Conservation (phyloP, 1,139 yeast genomes). For the Geotrichum phurueaensis region DNA sequence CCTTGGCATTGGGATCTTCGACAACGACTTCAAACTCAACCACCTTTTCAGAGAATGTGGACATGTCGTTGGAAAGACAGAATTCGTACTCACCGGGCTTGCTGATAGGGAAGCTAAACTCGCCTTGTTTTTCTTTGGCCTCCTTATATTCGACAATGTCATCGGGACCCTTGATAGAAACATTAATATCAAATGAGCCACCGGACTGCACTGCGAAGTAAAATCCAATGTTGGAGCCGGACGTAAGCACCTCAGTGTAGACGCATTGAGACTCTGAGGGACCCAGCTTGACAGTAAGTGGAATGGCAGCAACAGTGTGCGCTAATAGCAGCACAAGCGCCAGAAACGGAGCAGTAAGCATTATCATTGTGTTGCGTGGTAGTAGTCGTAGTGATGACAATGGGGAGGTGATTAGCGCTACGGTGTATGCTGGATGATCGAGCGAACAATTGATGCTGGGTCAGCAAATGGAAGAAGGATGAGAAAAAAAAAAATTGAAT, state of each 20-base stretch:
- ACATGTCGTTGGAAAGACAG: conserved; percentile 83
- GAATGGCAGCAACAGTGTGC: conserved; percentile 21
- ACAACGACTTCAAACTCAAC: conserved; percentile 79
- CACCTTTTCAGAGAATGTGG: conserved; percentile 79
- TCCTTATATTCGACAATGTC: conserved; percentile 54
- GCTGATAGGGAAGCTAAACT: conserved; percentile 67
- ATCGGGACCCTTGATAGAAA: conserved; percentile 63
- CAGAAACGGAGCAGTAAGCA: not conserved
- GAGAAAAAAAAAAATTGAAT: too few species aligned
- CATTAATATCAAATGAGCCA: conserved; percentile 80
- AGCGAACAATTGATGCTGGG: too few species aligned
- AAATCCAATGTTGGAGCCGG: conserved; percentile 62
- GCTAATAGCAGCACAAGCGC: not conserved
- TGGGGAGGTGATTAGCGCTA: too few species aligned
- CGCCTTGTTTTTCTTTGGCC: conserved; percentile 75
- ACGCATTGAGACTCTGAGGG: conserved; percentile 76
- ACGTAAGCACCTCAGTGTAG: conserved; percentile 63
- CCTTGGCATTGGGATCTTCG: conserved; percentile 26
- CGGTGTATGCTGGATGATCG: too few species aligned
- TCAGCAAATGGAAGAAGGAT: too few species aligned
- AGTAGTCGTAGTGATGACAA: not conserved
- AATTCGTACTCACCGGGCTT: conserved; percentile 80
- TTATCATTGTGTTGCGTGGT: not conserved
- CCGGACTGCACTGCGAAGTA: conserved; percentile 93
- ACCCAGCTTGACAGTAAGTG: conserved; percentile 71